Base-by-base conservation (phyloP, 148 eudicot species). In the Bassia scoparia region DNA sequence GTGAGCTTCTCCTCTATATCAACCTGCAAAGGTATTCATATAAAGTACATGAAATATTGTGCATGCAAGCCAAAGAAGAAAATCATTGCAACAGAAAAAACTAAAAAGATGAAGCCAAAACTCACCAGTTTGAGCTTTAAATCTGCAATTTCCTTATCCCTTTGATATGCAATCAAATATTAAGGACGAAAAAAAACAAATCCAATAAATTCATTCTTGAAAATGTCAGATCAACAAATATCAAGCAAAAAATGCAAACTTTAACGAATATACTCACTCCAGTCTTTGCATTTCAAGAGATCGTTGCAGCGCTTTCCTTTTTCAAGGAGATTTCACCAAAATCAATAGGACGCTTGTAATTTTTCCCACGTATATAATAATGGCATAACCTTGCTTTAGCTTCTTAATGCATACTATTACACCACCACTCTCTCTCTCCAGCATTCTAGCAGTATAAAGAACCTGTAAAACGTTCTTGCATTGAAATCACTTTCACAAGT, bases 281-380 rank as follows among this genome's bases (percentile, higher is more conserved):
- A 78, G 67, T 83, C 97, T 83, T 83, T 95, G 99, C 89, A 88
- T 76, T 72, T 85, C 90, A 50, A 95, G 83, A 61, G 99, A 95
- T 78, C 97, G 84, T 71, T 79, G 80, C 71, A 95, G 71, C 65
- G 99, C 99, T 76, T 88, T 88, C 79, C 69, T 87, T 84, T 91
- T 95, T 76, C 88, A 52, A 92, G 83, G 74, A 95, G 91, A 78
- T 91, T 88, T 46, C 43, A 70, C 84, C 79, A 62, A 77, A 41
- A 54, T 77, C 74, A 24, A 75, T 26, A 49, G 99, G 99, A 24
- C 99, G 94, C 72, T 66, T 82, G 70, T 92, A 90, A 81, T 95
- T 95, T 81, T 92, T 95, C 15, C 99, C 99, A 2, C 99, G 67
- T 95, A 92, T 61, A 95, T 65, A 23, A 90, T 86, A 34, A 95